phyloP scores from a whole-genome alignment of 352 stramenopile species.

The Phytophthora pistaciae region DNA sequence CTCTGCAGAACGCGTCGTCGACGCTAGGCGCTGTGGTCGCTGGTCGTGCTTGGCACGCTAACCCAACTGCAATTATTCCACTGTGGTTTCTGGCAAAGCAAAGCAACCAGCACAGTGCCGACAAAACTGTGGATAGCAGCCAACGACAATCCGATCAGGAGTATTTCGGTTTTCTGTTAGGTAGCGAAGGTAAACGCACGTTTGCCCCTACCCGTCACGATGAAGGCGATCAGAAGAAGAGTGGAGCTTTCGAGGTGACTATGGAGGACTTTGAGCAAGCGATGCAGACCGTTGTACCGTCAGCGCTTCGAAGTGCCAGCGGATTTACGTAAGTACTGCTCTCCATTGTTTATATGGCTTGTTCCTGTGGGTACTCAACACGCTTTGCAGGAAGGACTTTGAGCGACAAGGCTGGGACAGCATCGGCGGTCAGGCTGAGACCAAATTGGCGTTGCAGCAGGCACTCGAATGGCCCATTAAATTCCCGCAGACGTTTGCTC shows the following conservation, averaged over 20 bases:
- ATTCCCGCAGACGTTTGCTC: constrained; percentile 76
- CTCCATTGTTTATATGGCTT: too few relatives aligned
- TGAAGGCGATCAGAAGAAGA: constrained; percentile 7
- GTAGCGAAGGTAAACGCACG: constrained; percentile 9
- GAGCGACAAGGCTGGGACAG: constrained; percentile 74
- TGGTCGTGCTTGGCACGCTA: constrained; percentile 66
- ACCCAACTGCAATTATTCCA: constrained; percentile 71
- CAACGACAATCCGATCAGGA: constrained; percentile 17
- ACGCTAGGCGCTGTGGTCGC: constrained; percentile 55
- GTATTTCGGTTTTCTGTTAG: constrained; percentile 63
- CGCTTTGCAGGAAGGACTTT: constrained; percentile 55
- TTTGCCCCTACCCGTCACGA: neutral
- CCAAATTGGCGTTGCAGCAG: constrained; percentile 84
- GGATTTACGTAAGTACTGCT: constrained; percentile 59
- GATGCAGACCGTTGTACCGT: constrained; percentile 74
- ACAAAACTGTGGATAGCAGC: neutral
- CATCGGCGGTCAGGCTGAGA: constrained; percentile 77
- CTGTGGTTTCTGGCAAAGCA: constrained; percentile 75
- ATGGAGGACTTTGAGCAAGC: constrained; percentile 82
- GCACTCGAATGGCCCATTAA: constrained; percentile 91
- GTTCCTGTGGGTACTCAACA: neutral
- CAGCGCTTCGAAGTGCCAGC: constrained; percentile 62
- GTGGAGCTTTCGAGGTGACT: constrained; percentile 58
- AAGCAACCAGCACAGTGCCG: constrained; percentile 1
- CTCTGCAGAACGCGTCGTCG: constrained; percentile 22